These are phyloP conservation scores for Eucalyptus virginea DNA, from an alignment of 345 rosid genomes.

Conservation along the genomic window DNA sequence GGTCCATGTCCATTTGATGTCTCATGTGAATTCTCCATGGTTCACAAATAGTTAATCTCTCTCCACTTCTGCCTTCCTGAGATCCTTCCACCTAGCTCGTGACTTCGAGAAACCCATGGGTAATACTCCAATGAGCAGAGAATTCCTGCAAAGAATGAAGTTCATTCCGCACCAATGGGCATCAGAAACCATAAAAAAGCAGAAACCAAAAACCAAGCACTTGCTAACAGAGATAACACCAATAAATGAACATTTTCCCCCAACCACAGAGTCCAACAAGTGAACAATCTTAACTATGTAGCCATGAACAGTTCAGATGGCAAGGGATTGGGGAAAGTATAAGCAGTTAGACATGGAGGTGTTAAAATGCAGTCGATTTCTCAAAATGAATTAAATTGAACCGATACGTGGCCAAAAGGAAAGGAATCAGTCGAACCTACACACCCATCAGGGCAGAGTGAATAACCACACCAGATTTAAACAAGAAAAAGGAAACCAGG, in stretches of 20 bases:
- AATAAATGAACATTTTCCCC: neutral
- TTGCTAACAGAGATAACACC: neutral
- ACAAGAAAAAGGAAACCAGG: neutral
- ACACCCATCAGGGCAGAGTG: neutral
- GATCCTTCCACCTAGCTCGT: constrained; percentile 7
- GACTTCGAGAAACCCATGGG: neutral
- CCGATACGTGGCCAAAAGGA: neutral
- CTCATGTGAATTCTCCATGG: constrained; percentile 47
- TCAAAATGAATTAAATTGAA: neutral
- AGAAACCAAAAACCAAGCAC: neutral
- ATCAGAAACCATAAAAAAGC: neutral
- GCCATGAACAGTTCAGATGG: neutral
- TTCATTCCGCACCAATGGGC: neutral
- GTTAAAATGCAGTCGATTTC: neutral
- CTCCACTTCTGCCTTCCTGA: constrained; percentile 2
- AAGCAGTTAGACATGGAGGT: neutral
- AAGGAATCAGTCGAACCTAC: neutral
- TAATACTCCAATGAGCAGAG: neutral
- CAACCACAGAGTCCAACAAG: neutral
- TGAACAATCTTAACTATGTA: neutral
- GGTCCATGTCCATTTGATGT: constrained; percentile 17
- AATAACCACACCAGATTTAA: neutral
- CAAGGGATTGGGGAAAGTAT: neutral
- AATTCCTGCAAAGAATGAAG: neutral
- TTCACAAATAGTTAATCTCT: neutral